Percentiles rank a stretch among this genome's conserved stretches.
Evolutionary conservation across 805 yeast genomes (phyloP).

Genomic region (Komagataella mondaviorum): DNA sequence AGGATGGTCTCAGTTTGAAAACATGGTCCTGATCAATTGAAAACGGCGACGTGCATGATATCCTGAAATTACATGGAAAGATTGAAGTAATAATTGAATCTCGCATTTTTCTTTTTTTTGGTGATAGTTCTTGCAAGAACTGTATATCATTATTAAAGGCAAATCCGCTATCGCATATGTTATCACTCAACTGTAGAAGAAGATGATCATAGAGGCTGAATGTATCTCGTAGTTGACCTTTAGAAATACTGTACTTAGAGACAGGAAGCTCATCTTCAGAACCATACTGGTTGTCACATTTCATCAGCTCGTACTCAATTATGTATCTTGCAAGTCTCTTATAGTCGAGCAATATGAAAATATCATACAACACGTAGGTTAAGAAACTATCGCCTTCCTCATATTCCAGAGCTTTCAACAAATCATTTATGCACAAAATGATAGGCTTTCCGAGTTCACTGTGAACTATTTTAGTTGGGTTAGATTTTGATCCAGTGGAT

Average conservation of each 20-base stretch:
- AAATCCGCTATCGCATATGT: background rate
- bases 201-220: background rate
- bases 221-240: background rate
- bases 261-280: conserved; percentile 1
- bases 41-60: background rate
- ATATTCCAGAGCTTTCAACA: conserved; percentile 50
- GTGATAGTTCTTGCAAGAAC: background rate
- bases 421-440: conserved; percentile 37
- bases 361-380: conserved; percentile 32
- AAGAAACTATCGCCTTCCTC: conserved; percentile 53
- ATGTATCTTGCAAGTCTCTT: conserved; percentile 37
- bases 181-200: background rate
- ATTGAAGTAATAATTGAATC: background rate
- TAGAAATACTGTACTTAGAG: background rate
- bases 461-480: conserved; percentile 4
- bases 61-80: background rate
- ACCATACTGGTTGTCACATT: conserved; percentile 5
- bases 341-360: conserved; percentile 36
- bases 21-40: background rate
- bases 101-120: background rate
- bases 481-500: conserved; percentile 4
- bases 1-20: background rate
- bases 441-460: background rate
- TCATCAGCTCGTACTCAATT: conserved; percentile 44
- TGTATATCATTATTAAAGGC: background rate